Conservation (phyloP, 352 stramenopile species). For the Globisporangium cylindrosporum region DNA sequence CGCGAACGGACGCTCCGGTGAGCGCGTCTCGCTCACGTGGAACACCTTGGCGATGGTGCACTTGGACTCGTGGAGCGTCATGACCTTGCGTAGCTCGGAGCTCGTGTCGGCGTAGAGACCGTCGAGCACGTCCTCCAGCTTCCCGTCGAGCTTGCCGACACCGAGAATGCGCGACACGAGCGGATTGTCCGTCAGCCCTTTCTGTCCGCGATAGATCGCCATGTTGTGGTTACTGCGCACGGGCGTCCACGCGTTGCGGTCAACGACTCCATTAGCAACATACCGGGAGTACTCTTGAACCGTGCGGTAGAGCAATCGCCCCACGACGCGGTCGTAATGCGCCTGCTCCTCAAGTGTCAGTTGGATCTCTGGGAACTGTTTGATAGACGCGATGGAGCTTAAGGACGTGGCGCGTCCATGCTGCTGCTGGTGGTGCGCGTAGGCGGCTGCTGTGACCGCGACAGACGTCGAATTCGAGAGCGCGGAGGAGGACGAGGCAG, state of each 20-base stretch:
- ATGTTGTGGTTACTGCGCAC: conserved; percentile 18
- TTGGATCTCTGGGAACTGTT: not conserved
- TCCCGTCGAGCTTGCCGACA: conserved; percentile 8
- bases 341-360: not conserved
- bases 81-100: conserved; percentile 29
- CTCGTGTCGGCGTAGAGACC: conserved; percentile 43
- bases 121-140: conserved; percentile 36
- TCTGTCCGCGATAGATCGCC: conserved; percentile 15
- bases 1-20: conserved; percentile 27
- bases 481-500: not conserved
- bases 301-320: not conserved
- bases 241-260: conserved; percentile 16
- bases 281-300: not conserved
- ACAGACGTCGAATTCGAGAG: not conserved
- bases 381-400: not conserved
- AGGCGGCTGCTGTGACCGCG: not conserved
- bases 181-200: conserved; percentile 6
- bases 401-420: not conserved
- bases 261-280: not conserved
- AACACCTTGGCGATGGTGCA: conserved; percentile 29
- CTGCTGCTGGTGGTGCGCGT: not conserved
- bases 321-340: not conserved
- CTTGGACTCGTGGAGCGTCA: conserved; percentile 29
- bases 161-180: conserved; percentile 17
- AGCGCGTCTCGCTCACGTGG: conserved; percentile 28